Base-by-base conservation (phyloP, 768 basidiomycete genomes). In the Tulasnella sp. region DNA sequence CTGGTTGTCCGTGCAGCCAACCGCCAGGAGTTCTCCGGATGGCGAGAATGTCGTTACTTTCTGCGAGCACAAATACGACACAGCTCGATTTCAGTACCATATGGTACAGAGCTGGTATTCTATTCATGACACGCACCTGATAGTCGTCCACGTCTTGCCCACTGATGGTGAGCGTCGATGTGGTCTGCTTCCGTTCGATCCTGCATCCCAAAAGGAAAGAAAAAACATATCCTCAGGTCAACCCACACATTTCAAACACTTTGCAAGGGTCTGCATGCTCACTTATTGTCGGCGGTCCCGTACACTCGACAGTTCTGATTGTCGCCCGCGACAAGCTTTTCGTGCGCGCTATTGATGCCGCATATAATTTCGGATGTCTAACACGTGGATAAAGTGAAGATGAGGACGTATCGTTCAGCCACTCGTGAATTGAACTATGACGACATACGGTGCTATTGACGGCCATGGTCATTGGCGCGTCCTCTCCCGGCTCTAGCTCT, bases 391-490 rank as follows among this genome's bases (percentile, higher is more conserved):
- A 21, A 49, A 11, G 29, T 27, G 21, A n/a, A 25, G 3, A 25
- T 15, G 29, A 29, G 24, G 22, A 15, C 29, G 12, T 49, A n/a
- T n/a, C n/a, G n/a, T n/a, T n/a, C n/a, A n/a, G 19, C 17, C 15
- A 27, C 25, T 25, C 27, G 22, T 11, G 10, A 17, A 12, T 1
- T 5, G 29, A 48, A 38, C 15, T 7, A 38, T 15, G 15, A 38
- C 5, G 22, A 62, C 71, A 62, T 69, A 86, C 88, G 72, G 80
- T 69, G 8, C 74, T 70, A 67, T 85, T 72, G 11, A 80, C 78
- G 17, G 85, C 83, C 77, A 97, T 84, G 68, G 92, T 94, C 90
- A 92, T 97, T n/a, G 96, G 93, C 3, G 87, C 87, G 71, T 98
- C 96, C 68, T 93, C 93, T 34, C 82, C 85, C 29, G 70, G 78